Evolutionary conservation across 2,329 filamentous ascomycete species (phyloP), one percentile per base, ranked within the genome.

Genomic region (Hysterium pulicare): DNA sequence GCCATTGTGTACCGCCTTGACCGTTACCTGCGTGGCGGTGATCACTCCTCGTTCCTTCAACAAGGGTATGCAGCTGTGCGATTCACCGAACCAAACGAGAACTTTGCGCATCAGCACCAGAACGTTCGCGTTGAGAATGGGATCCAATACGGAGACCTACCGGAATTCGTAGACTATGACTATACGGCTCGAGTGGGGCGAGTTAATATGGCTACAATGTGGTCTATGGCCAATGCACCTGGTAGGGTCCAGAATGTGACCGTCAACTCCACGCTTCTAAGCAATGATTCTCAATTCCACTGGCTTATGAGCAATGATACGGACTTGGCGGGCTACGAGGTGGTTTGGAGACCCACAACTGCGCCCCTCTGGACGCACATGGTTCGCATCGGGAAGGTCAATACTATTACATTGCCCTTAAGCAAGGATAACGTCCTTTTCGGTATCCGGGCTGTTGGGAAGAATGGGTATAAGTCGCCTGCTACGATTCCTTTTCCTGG

Each of bases 401-500:
- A 65, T 0, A 65, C 56, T 31, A 72, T 68, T 4, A 75, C 68
- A 4, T 59, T 82, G 13, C 57, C 68, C 2, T 54, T 81, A 48
- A 75, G 71, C 42, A 80, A 80, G 61, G 78, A 82, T 47, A 78
- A 79, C 60, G 73, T 77, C 10, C 71, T 78, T 19, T 79, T 81
- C 61, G 78, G 79, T 0, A 67, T 81, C 0, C 63, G 78, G 48
- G 68, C 75, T 16, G 73, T 77, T 4, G 73, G 73, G 0, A 66
- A 50, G 45, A 72, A 75, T 55, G 75, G 75, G n/a, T 72, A 69
- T 42, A 75, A 69, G 60, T 74, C 71, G 54, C 73, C 72, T 3
- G 73, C 72, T 39, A 67, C 69, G 2, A 72, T 70, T 51, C 71
- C 71, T 3, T 63, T 71, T 44, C 66, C 71, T n/a, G n/a, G n/a